Evolutionary conservation across 139 green algal genomes (phyloP).

Genomic region (Pleodorina starrii): DNA sequence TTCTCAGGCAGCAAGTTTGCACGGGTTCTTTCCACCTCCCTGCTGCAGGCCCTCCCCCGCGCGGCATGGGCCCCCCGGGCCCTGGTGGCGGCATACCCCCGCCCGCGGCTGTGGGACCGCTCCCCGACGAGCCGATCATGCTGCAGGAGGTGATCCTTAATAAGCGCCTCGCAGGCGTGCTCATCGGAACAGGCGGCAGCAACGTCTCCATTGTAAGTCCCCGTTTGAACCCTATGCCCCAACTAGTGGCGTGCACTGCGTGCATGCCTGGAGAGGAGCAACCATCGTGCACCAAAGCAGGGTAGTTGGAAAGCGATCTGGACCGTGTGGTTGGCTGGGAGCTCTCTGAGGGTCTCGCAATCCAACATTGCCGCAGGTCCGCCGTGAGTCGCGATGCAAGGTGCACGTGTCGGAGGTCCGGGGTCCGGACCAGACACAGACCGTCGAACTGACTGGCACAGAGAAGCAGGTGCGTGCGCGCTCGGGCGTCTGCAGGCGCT

Average conservation of each 20-base stretch:
- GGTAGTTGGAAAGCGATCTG: no score
- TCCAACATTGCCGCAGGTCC: slow-evolving; percentile 19
- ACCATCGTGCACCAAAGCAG: no score
- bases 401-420: slow-evolving; percentile 44
- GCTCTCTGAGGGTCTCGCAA: no score
- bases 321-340: no score
- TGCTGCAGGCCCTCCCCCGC: background rate
- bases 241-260: no score
- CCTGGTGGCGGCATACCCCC: no score
- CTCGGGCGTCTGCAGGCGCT: no score
- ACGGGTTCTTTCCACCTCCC: no score
- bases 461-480: slow-evolving; percentile 37
- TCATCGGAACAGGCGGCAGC: slow-evolving; percentile 37
- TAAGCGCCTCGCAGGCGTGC: slow-evolving; percentile 32
- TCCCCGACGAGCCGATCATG: slow-evolving; percentile 33
- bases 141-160: slow-evolving; percentile 39
- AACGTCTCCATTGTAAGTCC: slow-evolving; percentile 28
- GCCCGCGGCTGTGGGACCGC: background rate
- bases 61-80: background rate
- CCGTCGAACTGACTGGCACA: slow-evolving; percentile 43
- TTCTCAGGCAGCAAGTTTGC: no score
- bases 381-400: slow-evolving; percentile 37
- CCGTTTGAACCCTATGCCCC: no score
- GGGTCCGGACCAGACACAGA: slow-evolving; percentile 11
- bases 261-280: no score